Evolutionary conservation across 352 stramenopile species (phyloP).

Genomic region (Phytophthora lateralis): DNA sequence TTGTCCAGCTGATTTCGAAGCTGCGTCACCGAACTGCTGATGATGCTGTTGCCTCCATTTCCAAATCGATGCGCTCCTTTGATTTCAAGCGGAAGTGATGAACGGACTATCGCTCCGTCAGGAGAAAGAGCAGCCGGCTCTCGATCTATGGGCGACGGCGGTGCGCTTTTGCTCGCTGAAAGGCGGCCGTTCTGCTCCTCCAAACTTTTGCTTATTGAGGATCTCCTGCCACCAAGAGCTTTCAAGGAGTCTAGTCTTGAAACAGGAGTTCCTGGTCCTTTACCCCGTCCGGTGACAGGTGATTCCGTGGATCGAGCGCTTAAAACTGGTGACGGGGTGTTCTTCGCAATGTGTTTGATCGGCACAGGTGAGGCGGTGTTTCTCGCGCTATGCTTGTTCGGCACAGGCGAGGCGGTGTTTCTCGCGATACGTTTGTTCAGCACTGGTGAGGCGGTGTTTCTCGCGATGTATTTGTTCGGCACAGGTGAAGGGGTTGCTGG

Average conservation of each 20-base stretch:
- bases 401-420: constrained; percentile 26
- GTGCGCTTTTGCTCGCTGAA: constrained; percentile 56
- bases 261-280: constrained; percentile 32
- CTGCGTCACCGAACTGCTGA: constrained; percentile 75
- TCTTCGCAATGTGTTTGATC: constrained; percentile 37
- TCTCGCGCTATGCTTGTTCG: constrained; percentile 27
- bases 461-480: constrained; percentile 28
- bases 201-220: constrained; percentile 23
- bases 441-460: constrained; percentile 30
- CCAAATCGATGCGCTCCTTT: constrained; percentile 24
- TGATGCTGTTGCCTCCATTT: constrained; percentile 57
- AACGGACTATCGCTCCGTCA: constrained; percentile 33
- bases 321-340: constrained; percentile 38
- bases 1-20: constrained; percentile 85
- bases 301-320: constrained; percentile 34
- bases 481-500: constrained; percentile 35
- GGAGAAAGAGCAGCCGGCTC: constrained; percentile 37
- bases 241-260: constrained; percentile 38
- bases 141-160: constrained; percentile 56
- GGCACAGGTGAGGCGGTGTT: constrained; percentile 31
- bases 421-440: constrained; percentile 29
- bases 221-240: constrained; percentile 30
- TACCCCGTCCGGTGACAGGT: constrained; percentile 26
- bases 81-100: constrained; percentile 35
- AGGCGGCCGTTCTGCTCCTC: constrained; percentile 30